Base-by-base conservation (phyloP, 2,329 filamentous ascomycete species). In the Ascochyta koolunga region DNA sequence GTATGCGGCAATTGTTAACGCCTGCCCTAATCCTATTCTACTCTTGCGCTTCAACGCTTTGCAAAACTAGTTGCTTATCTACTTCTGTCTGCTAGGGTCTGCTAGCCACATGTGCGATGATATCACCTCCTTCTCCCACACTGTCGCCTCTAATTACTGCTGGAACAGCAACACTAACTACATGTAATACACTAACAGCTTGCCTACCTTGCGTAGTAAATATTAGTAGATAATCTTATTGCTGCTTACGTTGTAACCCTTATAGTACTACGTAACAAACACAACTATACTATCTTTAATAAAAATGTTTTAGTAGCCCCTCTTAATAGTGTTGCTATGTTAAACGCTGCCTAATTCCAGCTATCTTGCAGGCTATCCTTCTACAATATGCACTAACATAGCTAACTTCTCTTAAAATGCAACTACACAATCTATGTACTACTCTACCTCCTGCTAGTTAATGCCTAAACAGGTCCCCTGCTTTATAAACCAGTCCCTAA, bases 221-320 rank as follows among this genome's bases (percentile, higher is more conserved):
- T 63, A 70, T n/a, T 56, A 38, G 33, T 70, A 49, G 43, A 70
- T 68, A 18, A 66, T 60, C 56, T 68, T 66, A 18, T 61, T 47
- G 3, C 58, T 50, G 43, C 54, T 61, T 2, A 54, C 33, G 5
- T 22, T 41, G 48, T 61, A 62, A 5, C 59, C 53, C 42, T 66
- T 69, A 50, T 69, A 44, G 53, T 66, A 67, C 15, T 31, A 19
- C 5, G 54, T 66, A 9, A 66, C 15, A 18, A 39, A 39, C 27
- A 32, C 27, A 8, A 47, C 35, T 19, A 46, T 38, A 4, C 22
- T 24, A 24, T 50, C 27, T 31, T 55, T 33, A 27, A 55, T 46
- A 37, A 55, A 55, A 22, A 55, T 18, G 9, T 39, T 42, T 4
- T 27, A 24, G 37, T 33, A 15, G 9, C 37, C 15, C 2, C 42